Base-by-base conservation (phyloP, 2,329 filamentous ascomycete species). In the Trichoderma oligosporum region DNA sequence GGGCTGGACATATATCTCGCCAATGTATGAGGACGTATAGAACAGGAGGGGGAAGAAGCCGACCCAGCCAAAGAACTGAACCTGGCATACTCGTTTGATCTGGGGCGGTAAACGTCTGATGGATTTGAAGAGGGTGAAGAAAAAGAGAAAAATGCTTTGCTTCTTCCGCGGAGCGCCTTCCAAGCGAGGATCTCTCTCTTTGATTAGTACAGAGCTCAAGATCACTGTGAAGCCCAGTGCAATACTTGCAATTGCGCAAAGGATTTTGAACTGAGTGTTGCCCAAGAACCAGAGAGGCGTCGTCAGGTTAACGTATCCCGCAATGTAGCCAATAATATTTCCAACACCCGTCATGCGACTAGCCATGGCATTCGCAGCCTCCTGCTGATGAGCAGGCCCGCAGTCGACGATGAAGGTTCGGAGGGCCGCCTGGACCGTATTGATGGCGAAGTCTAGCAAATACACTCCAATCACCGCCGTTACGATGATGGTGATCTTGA, bases 1-100 rank as follows among this genome's bases (percentile, higher is more conserved):
- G 0, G 91, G 91, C 68, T 96, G 87, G 16, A 91, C 88, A 65
- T 96, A 96, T 57, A 97, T 89, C 68, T 96, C 91, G 61, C 89
- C 92, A 64, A 97, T 88, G 71, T 94, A 97, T 16, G 91, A 95
- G 1, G 91, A 96, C 4, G 91, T 91, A 76, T 97, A 97, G 74
- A 96, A 97, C 2, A 97, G 80, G 71, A 96, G 91, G 1, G 92
- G 92, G 66, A 97, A 97, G 84, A 93, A 97, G 52, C 91, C 93
- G 57, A 97, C 86, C 92, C 92, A 97, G 4, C 91, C 90, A 60
- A 86, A 92, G 64, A 93, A 84, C 69, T 94, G 89, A 0, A 92
- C 87, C 62, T 85, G 76, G 68, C 92, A 97, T 35, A 97, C 90
- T 61, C 84, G 86, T 61, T 82, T 82, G 62, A 94, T 91, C 71